Evolutionary conservation across 495 filamentous ascomycete species (phyloP), one percentile per base, ranked within the genome.

Genomic region (Rostrohypoxylon terebratum): DNA sequence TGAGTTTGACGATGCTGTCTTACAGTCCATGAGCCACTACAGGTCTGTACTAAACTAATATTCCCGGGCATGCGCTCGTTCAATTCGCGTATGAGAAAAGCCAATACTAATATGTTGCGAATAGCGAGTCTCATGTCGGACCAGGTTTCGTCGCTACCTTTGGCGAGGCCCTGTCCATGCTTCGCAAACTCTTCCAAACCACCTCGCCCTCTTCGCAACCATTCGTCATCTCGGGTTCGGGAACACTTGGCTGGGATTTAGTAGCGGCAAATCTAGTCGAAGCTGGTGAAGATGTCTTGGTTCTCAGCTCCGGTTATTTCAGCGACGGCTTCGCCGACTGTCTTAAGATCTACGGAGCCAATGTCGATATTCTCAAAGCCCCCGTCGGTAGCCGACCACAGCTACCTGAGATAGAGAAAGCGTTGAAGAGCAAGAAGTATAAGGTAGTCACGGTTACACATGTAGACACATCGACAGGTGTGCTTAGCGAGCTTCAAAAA

Each of bases 1-100:
- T 78, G 96, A 99, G 83, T 98, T 98, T 77, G 96, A 98, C 79
- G 96, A 99, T 93, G 94, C 90, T 47, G 96, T 99, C 57, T 89
- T 99, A 50, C 86, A 93, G 79, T 92, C 94, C 63, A 98, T 98
- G 96, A 87, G 91, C 79, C 96, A 98, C 83, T 97, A 91, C 84
- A 95, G 94, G 94, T 97, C 79, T 78, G 87, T 83, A 61, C 23
- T 33, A 21, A 25, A 54, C 44, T 36, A 11, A 38, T 45, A 47
- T 21, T 14, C 38, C 9, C 31, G 59, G 20, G 59, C 42, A 14
- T 45, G 18, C 23, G n/a, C 48, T 55, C 36, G 40, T 55, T 20
- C 36, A 28, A 4, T 28, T 0, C 28, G 28, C 28, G 28, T 28
- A 14, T 55, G 45, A 51, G 31, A 16, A 55, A 33, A 6, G n/a